A percentile compares a stretch with the other conserved stretches of the same genome.
These are phyloP conservation scores for Anthracocystis setariae DNA, from an alignment of 1,284 basidiomycete species.

Conservation along the genomic window DNA sequence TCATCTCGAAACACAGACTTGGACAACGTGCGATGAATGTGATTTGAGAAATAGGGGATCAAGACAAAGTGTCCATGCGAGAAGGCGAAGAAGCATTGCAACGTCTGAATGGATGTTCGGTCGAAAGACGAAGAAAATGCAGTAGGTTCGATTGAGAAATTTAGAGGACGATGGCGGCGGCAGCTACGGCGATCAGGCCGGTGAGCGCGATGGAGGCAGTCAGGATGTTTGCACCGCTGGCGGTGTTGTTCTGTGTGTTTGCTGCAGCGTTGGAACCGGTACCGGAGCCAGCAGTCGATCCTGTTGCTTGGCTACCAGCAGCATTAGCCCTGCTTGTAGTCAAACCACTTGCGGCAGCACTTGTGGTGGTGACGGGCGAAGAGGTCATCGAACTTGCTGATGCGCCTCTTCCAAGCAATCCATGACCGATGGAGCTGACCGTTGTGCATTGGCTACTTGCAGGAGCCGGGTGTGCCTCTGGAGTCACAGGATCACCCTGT, in stretches of 20 bases:
- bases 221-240: constrained; percentile 17
- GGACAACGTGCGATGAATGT: background rate
- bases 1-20: background rate
- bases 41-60: background rate
- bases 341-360: constrained; percentile 1
- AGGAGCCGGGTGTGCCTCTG: constrained; percentile 42
- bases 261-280: constrained; percentile 4
- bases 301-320: constrained; percentile 1
- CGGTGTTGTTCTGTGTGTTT: constrained; percentile 27
- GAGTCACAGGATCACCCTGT: constrained; percentile 52
- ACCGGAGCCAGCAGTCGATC: constrained; percentile 4
- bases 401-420: constrained; percentile 17
- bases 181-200: constrained; percentile 26
- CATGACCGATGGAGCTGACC: constrained; percentile 26
- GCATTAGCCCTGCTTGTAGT: constrained; percentile 18
- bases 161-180: constrained; percentile 27
- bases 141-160: background rate
- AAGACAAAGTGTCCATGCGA: constrained; percentile 30
- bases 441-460: constrained; percentile 35
- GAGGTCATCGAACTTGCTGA: constrained; percentile 14
- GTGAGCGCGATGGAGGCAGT: constrained; percentile 22
- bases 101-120: too few relatives aligned
- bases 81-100: constrained; percentile 27
- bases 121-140: background rate
- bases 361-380: background rate